A percentile compares a stretch with the other conserved stretches of the same genome.
These are phyloP conservation scores for Coemansia sp. DNA, from an alignment of 192 early-diverging fungal species.

Conservation along the genomic window DNA sequence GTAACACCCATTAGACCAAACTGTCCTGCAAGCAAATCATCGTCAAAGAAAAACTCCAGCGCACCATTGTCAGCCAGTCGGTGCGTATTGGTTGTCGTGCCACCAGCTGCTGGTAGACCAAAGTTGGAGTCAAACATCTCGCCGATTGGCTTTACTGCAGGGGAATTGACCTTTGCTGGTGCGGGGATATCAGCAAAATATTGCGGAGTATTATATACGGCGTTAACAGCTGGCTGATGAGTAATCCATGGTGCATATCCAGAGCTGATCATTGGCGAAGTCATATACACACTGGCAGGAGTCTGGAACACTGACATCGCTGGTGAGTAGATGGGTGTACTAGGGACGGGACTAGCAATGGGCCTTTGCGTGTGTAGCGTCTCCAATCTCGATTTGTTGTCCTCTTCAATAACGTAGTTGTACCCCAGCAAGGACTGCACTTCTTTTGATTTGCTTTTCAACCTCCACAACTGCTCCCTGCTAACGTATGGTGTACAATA, in stretches of 20 bases:
- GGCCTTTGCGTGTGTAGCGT: not conserved
- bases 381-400: not conserved
- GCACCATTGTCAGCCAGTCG: not conserved
- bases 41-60: conserved; percentile 5
- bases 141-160: not conserved
- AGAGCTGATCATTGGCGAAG: not conserved
- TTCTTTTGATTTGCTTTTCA: conserved; percentile 5
- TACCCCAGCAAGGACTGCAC: not conserved
- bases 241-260: not conserved
- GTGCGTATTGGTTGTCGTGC: not conserved
- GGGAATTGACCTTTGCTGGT: not conserved
- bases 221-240: not conserved
- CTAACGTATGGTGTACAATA: not conserved
- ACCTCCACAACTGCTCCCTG: not conserved
- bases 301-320: not conserved
- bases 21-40: not conserved
- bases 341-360: not conserved
- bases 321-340: not conserved
- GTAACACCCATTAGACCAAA: not conserved
- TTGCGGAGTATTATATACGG: not conserved
- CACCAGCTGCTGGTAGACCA: not conserved
- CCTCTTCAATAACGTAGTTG: not conserved
- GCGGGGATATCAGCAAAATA: not conserved
- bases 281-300: not conserved
- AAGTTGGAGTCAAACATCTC: conserved; percentile 1